A percentile compares a stretch with the other conserved stretches of the same genome.
Conservation (phyloP, 805 yeast genomes). For the Pichia rugopelliculosa region DNA sequence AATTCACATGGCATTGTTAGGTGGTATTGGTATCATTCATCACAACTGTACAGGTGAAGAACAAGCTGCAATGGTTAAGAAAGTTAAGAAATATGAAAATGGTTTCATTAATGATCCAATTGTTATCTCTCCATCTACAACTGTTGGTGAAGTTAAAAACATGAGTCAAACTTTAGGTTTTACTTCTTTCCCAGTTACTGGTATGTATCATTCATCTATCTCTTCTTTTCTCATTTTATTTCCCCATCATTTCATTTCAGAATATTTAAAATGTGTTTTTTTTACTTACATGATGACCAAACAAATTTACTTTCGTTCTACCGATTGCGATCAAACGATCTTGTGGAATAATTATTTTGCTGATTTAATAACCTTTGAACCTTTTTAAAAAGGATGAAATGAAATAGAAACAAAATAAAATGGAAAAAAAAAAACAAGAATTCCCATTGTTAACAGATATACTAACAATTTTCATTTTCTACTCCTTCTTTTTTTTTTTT, state of each 20-base stretch:
- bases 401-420: neutral
- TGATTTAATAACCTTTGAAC: conserved; percentile 20
- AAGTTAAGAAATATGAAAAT: conserved; percentile 94
- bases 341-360: conserved; percentile 65
- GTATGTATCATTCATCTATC: conserved; percentile 51
- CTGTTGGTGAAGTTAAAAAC: conserved; percentile 73
- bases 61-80: conserved; percentile 97
- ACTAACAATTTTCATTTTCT: conserved; percentile 7
- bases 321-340: conserved; percentile 96
- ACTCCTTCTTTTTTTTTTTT: neutral
- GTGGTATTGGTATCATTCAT: conserved; percentile 98
- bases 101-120: conserved; percentile 95
- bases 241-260: neutral
- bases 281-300: conserved; percentile 45
- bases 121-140: conserved; percentile 65
- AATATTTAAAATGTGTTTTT: neutral
- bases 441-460: neutral
- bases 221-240: too few species aligned
- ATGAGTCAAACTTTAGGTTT: conserved; percentile 75
- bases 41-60: conserved; percentile 96
- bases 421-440: neutral
- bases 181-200: conserved; percentile 98
- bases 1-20: conserved; percentile 94
- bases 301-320: conserved; percentile 91
- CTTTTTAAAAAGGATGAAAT: neutral